Conservation (phyloP, 129 eudicot species). For the Logfia minima region DNA sequence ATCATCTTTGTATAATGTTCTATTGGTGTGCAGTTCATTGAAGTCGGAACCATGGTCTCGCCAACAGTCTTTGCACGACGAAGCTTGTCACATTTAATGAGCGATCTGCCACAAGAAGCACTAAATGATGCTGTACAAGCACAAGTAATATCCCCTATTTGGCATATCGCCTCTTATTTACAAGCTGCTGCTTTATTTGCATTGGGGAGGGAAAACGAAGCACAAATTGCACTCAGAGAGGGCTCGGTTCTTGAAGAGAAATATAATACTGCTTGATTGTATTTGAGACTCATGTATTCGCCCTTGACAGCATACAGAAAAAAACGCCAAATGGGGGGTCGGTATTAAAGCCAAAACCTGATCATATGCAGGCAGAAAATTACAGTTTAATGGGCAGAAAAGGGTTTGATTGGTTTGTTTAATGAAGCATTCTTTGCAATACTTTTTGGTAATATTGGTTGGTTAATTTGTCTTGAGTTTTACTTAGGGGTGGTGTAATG, state of each 20-base stretch:
- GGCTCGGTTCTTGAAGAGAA: conserved; percentile 88
- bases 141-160: conserved; percentile 84
- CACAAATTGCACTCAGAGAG: conserved; percentile 80
- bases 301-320: conserved; percentile 1
- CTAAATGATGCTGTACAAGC: conserved; percentile 90
- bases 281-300: background rate
- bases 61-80: conserved; percentile 93
- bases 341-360: background rate
- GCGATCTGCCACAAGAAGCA: conserved; percentile 77
- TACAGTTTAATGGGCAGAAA: background rate
- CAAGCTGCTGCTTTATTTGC: conserved; percentile 85
- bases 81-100: conserved; percentile 72
- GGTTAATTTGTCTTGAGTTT: conserved; percentile 16
- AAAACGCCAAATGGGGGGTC: conserved; percentile 5
- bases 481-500: conserved; percentile 41
- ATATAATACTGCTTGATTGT: conserved; percentile 34
- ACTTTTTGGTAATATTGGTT: conserved; percentile 34
- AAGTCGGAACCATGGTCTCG: conserved; percentile 87
- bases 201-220: conserved; percentile 83
- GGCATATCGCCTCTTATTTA: conserved; percentile 87
- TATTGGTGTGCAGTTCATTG: conserved; percentile 61
- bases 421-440: conserved; percentile 35
- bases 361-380: background rate
- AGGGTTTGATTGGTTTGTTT: conserved; percentile 32
- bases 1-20: background rate